A percentile compares a stretch with the other conserved stretches of the same genome.
These are phyloP conservation scores for Hortaea sp. DNA, from an alignment of 2,329 filamentous ascomycete species.

Conservation along the genomic window DNA sequence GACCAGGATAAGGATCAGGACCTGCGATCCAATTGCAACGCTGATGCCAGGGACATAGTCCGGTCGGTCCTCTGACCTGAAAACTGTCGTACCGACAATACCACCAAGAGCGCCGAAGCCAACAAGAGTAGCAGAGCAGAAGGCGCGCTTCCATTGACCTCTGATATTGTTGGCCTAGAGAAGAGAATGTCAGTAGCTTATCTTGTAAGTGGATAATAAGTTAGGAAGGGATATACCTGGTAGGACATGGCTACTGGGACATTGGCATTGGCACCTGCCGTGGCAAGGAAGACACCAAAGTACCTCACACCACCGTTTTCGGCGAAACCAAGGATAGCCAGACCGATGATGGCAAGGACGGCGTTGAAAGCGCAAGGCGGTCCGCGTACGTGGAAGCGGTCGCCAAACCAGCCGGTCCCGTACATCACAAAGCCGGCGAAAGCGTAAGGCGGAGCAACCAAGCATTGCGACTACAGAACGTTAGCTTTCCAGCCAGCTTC, in stretches of 20 bases:
- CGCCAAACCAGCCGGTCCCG: conserved; percentile 15
- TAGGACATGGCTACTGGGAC: conserved; percentile 59
- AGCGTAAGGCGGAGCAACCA: conserved; percentile 26
- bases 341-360: conserved; percentile 51
- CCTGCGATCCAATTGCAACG: conserved; percentile 6
- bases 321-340: conserved; percentile 64
- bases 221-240: no score
- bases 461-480: conserved; percentile 15
- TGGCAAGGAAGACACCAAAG: conserved; percentile 63
- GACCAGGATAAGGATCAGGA: conserved; percentile 27
- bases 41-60: conserved; percentile 24
- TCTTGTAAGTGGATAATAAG: no score
- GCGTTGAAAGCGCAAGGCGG: conserved; percentile 54
- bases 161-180: conserved; percentile 77
- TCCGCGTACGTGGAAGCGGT: conserved; percentile 46
- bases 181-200: no score
- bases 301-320: conserved; percentile 49
- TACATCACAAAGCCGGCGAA: conserved; percentile 18
- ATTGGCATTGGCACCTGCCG: conserved; percentile 65
- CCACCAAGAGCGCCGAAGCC: conserved; percentile 70
- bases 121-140: conserved; percentile 64
- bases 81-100: conserved; percentile 64
- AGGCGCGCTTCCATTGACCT: conserved; percentile 77
- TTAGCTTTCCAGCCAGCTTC: no score
- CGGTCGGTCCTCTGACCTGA: conserved; percentile 40